Evolutionary conservation across 2,329 filamentous ascomycete genomes (phyloP).

Genomic region (Calcarisporium arbuscula): DNA sequence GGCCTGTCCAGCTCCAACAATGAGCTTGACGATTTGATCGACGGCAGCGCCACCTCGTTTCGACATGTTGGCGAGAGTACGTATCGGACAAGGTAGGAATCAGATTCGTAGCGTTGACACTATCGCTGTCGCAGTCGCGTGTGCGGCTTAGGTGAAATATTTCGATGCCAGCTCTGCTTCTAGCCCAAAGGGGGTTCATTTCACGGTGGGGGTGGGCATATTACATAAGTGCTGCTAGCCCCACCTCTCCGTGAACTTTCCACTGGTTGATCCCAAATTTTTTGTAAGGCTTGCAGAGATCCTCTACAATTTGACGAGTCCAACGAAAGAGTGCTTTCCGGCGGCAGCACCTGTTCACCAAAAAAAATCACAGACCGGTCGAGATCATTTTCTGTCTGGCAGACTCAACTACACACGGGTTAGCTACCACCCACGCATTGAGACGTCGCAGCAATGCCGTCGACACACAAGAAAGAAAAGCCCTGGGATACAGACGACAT

Average conservation of each 20-base stretch:
- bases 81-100: too few relatives aligned
- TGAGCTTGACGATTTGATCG: conserved; percentile 89
- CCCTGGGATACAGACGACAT: conserved; percentile 96
- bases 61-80: conserved; percentile 38
- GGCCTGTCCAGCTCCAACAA: conserved; percentile 92
- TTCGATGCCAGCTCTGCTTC: too few relatives aligned
- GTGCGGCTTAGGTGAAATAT: too few relatives aligned
- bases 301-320: too few relatives aligned
- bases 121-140: too few relatives aligned
- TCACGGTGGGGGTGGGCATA: too few relatives aligned
- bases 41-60: conserved; percentile 37
- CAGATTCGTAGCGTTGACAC: too few relatives aligned
- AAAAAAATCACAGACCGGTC: neutral
- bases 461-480: conserved; percentile 83
- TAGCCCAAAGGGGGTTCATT: too few relatives aligned
- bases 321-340: conserved; percentile 1
- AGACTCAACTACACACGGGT: conserved; percentile 2
- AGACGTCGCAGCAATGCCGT: conserved; percentile 58
- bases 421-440: conserved; percentile 1
- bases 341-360: neutral
- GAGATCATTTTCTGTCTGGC: too few relatives aligned
- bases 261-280: conserved; percentile 1
- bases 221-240: too few relatives aligned
- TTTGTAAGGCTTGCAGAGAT: too few relatives aligned
- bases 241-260: neutral